Evolutionary conservation across 345 rosid genomes (phyloP).

Genomic region (Pelargonium nanum): DNA sequence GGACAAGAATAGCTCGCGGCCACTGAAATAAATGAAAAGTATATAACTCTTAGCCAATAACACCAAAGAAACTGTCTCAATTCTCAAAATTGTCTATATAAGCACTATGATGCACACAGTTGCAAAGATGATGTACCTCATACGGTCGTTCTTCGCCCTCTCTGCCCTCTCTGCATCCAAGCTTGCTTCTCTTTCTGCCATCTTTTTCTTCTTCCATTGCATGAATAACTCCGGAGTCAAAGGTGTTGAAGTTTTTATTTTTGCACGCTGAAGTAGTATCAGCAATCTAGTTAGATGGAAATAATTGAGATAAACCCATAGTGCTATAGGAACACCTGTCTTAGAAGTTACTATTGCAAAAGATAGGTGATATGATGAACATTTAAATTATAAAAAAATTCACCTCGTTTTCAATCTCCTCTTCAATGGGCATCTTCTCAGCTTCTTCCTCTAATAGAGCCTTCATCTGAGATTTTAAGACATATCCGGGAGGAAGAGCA

Average conservation of each 20-base stretch:
- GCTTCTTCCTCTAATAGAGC: slow-evolving; percentile 56
- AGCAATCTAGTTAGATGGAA: slow-evolving; percentile 1
- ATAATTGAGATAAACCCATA: too few species aligned
- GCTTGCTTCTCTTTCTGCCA: slow-evolving; percentile 43
- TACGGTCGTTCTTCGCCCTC: slow-evolving; percentile 54
- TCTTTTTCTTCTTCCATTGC: slow-evolving; percentile 58
- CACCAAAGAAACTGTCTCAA: not conserved
- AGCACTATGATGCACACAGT: not conserved
- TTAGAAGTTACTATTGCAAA: not conserved
- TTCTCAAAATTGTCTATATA: too few species aligned
- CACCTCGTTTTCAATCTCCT: slow-evolving; percentile 66
- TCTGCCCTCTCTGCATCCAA: slow-evolving; percentile 45
- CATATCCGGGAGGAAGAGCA: slow-evolving; percentile 67
- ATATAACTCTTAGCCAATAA: slow-evolving; percentile 9
- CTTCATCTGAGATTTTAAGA: slow-evolving; percentile 61
- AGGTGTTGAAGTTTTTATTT: slow-evolving; percentile 36
- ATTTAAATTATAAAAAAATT: not conserved
- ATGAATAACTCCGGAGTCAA: slow-evolving; percentile 48
- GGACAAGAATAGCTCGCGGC: slow-evolving; percentile 50
- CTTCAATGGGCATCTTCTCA: slow-evolving; percentile 43
- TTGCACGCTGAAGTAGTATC: slow-evolving; percentile 35
- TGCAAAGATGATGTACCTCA: slow-evolving; percentile 33
- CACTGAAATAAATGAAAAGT: slow-evolving; percentile 30
- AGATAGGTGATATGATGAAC: not conserved
- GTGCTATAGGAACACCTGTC: not conserved